Conservation (phyloP, 257 asterid species). For the Fraxinus americana region DNA sequence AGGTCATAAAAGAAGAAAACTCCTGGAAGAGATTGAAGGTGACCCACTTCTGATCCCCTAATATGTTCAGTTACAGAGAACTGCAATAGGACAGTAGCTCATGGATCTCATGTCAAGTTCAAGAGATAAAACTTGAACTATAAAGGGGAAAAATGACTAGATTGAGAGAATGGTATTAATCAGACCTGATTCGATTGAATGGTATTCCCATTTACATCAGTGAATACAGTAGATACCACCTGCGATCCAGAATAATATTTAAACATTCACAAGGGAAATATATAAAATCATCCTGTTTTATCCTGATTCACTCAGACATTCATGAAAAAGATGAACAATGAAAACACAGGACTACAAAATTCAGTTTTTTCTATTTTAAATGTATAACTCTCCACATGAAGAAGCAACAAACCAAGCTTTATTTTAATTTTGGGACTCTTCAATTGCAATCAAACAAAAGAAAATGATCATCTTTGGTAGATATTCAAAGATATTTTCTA, state of each 20-base stretch:
- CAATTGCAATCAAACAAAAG: neutral
- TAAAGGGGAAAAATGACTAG: neutral
- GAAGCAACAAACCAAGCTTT: neutral
- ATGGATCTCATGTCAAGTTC: slow-evolving; percentile 28
- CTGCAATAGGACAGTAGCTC: slow-evolving; percentile 50
- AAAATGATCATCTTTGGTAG: neutral
- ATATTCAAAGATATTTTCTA: neutral
- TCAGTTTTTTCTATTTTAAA: neutral
- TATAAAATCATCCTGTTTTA: neutral
- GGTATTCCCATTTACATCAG: slow-evolving; percentile 68
- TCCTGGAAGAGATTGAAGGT: slow-evolving; percentile 79
- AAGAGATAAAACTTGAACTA: neutral
- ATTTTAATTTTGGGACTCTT: neutral
- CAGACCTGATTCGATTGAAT: slow-evolving; percentile 95
- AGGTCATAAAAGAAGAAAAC: slow-evolving; percentile 92
- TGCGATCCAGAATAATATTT: slow-evolving; percentile 40
- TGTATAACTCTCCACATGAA: neutral
- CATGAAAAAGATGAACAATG: neutral
- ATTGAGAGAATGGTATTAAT: neutral
- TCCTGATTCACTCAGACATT: neutral
- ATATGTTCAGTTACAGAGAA: slow-evolving; percentile 96
- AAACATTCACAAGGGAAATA: slow-evolving; percentile 11
- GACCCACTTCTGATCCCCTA: slow-evolving; percentile 71
- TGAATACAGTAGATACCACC: slow-evolving; percentile 98
- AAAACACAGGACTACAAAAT: neutral